Evolutionary conservation across 495 filamentous ascomycete species (phyloP).

Genomic region (Hyaloscypha variabilis): DNA sequence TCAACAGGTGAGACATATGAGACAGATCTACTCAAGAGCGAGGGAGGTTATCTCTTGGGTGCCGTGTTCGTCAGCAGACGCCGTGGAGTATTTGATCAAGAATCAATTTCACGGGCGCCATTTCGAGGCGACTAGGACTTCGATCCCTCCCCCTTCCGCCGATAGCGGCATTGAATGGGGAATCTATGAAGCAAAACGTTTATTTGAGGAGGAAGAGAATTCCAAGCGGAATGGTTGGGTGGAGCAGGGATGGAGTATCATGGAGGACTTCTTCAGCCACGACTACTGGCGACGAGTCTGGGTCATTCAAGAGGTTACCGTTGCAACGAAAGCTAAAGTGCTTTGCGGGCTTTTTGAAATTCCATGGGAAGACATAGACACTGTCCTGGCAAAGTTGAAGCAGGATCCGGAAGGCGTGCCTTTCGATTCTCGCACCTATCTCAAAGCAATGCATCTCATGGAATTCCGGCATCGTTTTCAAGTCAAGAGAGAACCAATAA

Average conservation of each 20-base stretch:
- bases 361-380: not conserved
- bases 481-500: not conserved
- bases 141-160: not conserved
- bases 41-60: not conserved
- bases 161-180: not conserved
- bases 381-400: not conserved
- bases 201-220: no score
- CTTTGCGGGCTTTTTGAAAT: not conserved
- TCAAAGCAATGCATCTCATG: not conserved
- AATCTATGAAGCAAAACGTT: no score
- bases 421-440: not conserved
- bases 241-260: not conserved
- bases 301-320: constrained; percentile 5
- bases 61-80: not conserved
- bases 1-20: not conserved
- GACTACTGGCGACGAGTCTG: not conserved
- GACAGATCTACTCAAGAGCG: constrained; percentile 1
- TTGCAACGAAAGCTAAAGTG: not conserved
- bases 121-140: not conserved
- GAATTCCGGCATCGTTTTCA: not conserved
- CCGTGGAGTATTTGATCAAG: not conserved
- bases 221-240: no score
- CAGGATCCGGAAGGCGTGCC: not conserved
- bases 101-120: not conserved
- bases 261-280: not conserved